Conservation (phyloP, 495 filamentous ascomycete genomes). For the Cercophora scortea region DNA sequence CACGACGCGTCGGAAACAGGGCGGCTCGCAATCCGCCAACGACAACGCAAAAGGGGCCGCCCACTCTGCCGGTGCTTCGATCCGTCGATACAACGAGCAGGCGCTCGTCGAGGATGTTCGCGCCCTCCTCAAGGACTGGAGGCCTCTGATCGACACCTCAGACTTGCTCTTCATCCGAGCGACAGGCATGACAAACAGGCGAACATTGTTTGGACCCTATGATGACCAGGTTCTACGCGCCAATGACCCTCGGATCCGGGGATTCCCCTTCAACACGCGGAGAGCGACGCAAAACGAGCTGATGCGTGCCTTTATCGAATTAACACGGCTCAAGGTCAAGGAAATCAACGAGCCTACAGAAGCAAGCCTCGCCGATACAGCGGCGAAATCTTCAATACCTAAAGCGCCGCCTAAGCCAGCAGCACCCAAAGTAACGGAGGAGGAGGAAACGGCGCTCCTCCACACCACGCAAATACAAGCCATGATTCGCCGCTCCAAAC, state of each 20-base stretch:
- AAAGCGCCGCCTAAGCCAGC: conserved; percentile 30
- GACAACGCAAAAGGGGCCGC: conserved; percentile 86
- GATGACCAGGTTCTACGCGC: conserved; percentile 75
- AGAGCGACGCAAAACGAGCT: conserved; percentile 90
- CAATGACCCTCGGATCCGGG: conserved; percentile 77
- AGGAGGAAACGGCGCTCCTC: conserved; percentile 69
- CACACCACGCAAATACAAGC: conserved; percentile 85
- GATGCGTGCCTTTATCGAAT: conserved; percentile 84
- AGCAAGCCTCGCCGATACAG: conserved; percentile 42
- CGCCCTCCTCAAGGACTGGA: conserved; percentile 72
- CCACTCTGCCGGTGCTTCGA: conserved; percentile 83
- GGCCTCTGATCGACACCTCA: conserved; percentile 68
- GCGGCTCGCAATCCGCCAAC: conserved; percentile 87
- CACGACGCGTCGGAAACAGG: conserved; percentile 91
- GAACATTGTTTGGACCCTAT: conserved; percentile 83
- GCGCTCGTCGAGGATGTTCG: conserved; percentile 79
- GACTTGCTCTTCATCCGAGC: conserved; percentile 85
- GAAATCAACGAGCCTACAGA: conserved; percentile 48
- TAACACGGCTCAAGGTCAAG: conserved; percentile 80
- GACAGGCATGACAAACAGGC: conserved; percentile 74
- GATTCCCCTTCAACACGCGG: conserved; percentile 93
- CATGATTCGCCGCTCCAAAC: conserved; percentile 82
- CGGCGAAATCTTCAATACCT: conserved; percentile 30
- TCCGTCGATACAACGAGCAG: conserved; percentile 90
- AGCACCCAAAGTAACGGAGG: conserved; percentile 56